Conservation (phyloP, 768 basidiomycete species). For the Tricholoma terreum region DNA sequence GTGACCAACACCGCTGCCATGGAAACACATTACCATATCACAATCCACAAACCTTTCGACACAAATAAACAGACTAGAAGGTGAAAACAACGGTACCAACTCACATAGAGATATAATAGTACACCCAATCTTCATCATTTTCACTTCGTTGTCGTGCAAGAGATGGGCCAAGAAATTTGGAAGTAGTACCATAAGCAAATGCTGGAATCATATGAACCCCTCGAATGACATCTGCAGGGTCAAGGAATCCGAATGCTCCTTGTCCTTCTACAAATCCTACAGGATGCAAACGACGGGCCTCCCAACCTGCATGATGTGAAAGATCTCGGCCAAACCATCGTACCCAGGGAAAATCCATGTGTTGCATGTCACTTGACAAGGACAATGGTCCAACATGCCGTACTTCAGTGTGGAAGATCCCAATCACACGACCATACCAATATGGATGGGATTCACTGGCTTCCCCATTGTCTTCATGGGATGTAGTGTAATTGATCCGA, state of each 20-base stretch:
- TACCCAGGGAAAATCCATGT: neutral
- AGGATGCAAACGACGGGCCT: neutral
- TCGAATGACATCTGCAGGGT: neutral
- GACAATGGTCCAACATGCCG: no score
- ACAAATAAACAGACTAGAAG: no score
- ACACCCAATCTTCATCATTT: neutral
- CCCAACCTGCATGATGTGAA: neutral
- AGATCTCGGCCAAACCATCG: neutral
- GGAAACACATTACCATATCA: no score
- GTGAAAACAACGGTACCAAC: no score
- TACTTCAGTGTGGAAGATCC: conserved; percentile 15
- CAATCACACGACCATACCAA: conserved; percentile 32
- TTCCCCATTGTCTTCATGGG: neutral
- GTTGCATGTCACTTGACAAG: neutral
- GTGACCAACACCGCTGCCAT: no score
- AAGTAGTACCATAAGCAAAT: neutral
- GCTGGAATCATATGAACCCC: neutral
- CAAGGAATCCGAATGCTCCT: neutral
- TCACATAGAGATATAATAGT: no score
- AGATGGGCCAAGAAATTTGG: neutral
- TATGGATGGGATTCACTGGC: conserved; percentile 25
- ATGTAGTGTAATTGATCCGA: conserved; percentile 38
- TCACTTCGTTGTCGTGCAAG: neutral
- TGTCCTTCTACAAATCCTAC: neutral
- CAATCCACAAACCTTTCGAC: no score